Conservation (phyloP, 2,329 filamentous ascomycete species). For the Penicillium verrucosum region DNA sequence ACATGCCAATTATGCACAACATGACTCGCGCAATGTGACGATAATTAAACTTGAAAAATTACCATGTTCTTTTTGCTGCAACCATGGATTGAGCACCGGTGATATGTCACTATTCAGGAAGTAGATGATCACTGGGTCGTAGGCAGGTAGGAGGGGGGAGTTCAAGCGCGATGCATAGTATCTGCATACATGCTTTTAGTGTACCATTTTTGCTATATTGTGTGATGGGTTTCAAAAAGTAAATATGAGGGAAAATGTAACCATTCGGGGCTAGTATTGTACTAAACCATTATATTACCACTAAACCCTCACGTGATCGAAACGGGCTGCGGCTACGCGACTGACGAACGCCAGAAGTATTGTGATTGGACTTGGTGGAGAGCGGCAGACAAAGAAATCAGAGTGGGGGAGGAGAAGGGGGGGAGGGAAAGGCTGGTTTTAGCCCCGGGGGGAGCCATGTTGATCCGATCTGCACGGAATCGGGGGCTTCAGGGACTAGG, state of each 20-base stretch:
- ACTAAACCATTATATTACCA: not conserved
- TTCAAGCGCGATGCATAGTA: not conserved
- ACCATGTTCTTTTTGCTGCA: not conserved
- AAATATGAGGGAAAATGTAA: not conserved
- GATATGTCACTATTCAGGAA: not conserved
- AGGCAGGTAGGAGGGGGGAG: not conserved
- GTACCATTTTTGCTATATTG: not conserved
- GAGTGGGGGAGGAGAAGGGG: not conserved
- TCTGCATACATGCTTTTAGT: not conserved
- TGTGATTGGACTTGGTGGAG: constrained; percentile 15
- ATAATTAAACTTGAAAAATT: not conserved
- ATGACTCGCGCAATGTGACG: constrained; percentile 9
- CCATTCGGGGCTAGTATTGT: not conserved
- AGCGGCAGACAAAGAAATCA: constrained; percentile 7
- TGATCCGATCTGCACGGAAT: constrained; percentile 28
- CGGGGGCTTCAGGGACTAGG: constrained; percentile 16
- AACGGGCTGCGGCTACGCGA: constrained; percentile 24
- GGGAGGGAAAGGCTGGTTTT: not conserved
- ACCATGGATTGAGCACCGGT: not conserved
- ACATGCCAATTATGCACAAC: constrained; percentile 1
- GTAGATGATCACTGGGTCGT: not conserved
- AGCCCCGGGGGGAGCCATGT: constrained; percentile 13
- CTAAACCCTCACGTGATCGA: constrained; percentile 15
- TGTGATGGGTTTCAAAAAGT: too few relatives aligned
- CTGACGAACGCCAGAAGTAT: constrained; percentile 12